These are phyloP conservation scores for Aeminium ludgeri DNA, from an alignment of 495 filamentous ascomycete genomes.

Conservation along the genomic window DNA sequence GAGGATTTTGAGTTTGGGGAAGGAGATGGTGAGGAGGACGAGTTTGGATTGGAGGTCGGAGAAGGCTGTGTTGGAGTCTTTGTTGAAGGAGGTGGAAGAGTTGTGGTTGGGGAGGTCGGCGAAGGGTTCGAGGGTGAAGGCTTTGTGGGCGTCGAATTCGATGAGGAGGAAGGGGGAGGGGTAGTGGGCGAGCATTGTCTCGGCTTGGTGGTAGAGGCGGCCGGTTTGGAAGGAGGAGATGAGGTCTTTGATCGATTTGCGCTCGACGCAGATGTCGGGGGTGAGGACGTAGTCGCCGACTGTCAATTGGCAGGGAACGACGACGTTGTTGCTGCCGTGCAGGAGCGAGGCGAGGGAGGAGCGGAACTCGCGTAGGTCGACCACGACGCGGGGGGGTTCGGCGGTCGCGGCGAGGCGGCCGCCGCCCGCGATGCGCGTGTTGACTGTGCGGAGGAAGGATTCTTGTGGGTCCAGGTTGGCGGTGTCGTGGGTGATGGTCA, in stretches of 20 bases:
- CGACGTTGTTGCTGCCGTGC: slow-evolving; percentile 67
- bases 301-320: slow-evolving; percentile 87
- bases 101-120: too few relatives aligned
- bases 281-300: slow-evolving; percentile 93
- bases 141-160: slow-evolving; percentile 94
- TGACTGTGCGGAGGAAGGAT: slow-evolving; percentile 82
- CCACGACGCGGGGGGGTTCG: slow-evolving; percentile 78
- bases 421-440: slow-evolving; percentile 90
- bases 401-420: slow-evolving; percentile 76
- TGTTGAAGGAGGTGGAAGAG: slow-evolving; percentile 46
- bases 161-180: slow-evolving; percentile 80
- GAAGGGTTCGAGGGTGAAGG: slow-evolving; percentile 89
- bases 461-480: slow-evolving; percentile 69
- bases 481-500: slow-evolving; percentile 62
- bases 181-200: slow-evolving; percentile 90
- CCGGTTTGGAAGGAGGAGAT: slow-evolving; percentile 84
- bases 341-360: slow-evolving; percentile 81
- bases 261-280: slow-evolving; percentile 80
- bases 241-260: slow-evolving; percentile 80
- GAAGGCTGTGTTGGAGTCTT: slow-evolving; percentile 35
- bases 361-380: slow-evolving; percentile 91
- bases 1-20: slow-evolving; percentile 74
- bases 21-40: slow-evolving; percentile 82
- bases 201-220: slow-evolving; percentile 77
- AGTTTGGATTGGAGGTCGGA: slow-evolving; percentile 76